Evolutionary conservation across 306 rosid species (phyloP).

Genomic region (Dicorynia guianensis): DNA sequence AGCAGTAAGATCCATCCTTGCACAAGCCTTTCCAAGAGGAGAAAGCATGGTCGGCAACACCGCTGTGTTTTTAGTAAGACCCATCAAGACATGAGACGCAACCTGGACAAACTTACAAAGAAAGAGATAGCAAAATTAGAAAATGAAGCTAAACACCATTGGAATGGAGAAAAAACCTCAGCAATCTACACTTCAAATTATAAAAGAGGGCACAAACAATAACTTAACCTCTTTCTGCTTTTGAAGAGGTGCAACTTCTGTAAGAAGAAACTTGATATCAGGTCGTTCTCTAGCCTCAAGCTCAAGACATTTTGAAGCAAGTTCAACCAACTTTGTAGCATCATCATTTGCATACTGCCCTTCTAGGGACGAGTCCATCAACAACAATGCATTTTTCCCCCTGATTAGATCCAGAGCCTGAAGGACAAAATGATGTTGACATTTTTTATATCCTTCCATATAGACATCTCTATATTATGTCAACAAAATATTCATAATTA

Average conservation of each 20-base stretch:
- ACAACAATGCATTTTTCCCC: constrained; percentile 76
- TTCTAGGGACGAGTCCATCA: constrained; percentile 96
- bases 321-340: constrained; percentile 90
- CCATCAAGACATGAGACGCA: constrained; percentile 83
- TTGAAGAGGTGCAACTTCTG: constrained; percentile 80
- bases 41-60: constrained; percentile 89
- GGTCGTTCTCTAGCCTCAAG: constrained; percentile 94
- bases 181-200: not conserved
- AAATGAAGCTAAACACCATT: not conserved
- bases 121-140: not conserved
- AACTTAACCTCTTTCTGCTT: constrained; percentile 80
- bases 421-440: constrained; percentile 22
- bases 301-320: constrained; percentile 94
- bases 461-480: constrained; percentile 14
- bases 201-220: constrained; percentile 12
- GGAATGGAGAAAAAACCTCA: constrained; percentile 23
- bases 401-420: constrained; percentile 93
- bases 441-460: not conserved
- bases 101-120: constrained; percentile 49
- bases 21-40: constrained; percentile 93
- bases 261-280: constrained; percentile 76
- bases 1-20: constrained; percentile 87
- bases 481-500: constrained; percentile 18
- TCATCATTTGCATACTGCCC: constrained; percentile 90
- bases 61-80: constrained; percentile 61